Base-by-base conservation (phyloP, 805 yeast species). In the Ogataea kodamae region DNA sequence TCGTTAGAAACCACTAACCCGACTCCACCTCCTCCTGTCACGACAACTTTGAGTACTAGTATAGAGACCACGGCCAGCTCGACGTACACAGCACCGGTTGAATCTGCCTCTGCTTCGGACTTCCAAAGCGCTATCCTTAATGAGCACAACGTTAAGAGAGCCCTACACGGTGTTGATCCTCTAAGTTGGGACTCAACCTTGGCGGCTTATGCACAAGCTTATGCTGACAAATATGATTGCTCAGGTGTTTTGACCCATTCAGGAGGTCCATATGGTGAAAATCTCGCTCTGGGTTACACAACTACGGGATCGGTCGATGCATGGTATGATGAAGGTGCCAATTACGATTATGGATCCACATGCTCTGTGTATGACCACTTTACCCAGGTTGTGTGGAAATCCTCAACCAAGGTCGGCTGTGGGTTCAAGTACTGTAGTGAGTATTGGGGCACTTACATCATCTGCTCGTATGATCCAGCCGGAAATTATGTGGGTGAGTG, bases 391-490 rank as follows among this genome's bases (percentile, higher is more conserved):
- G 72, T 83, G 16, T 83, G 94, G 94, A 72, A 72, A 42, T 49
- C 67, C 6, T 62, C 82, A 24, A 60, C 74, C 6, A 59, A 72
- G 45, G 58, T 83, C 12, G 94, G 92, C 30, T 83, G 94, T 67
- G 86, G 76, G 33, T 56, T 54, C 40, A 69, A 72, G 24, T 40
- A 54, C 30, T 76, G 81, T 57, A 50, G 58, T 49, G 60, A 59
- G 37, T 59, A 50, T 21, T 73, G 76, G 73, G 65, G 73, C 18
- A 62, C 66, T 46, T 85, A 84, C 62, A 66, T 81, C 36, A 73
- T 83, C 42, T 87, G 96, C 59, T 76, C 80, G 33, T 87, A 88
- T 59, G 67, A 73, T 53, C 80, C 88, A 20, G 78, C 88, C 20
- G 96, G 96, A 49, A 87, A 87, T 64, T 59, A 67, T 36, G 67